phyloP scores from a whole-genome alignment of 306 rosid species.

The Pterocarpus macrocarpus region DNA sequence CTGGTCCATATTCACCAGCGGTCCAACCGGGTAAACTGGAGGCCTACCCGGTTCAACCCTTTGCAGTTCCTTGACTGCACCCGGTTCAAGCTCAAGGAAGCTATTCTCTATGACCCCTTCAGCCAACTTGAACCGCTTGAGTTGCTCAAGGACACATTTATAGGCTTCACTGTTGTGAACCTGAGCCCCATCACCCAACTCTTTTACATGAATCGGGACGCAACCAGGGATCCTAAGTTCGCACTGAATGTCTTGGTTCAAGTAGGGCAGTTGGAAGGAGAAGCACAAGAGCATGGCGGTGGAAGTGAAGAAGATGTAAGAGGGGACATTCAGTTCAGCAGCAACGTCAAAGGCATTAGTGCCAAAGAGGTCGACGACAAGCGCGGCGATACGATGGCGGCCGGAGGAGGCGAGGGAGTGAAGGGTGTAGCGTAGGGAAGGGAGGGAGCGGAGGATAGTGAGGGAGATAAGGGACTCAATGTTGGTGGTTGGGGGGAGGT shows the following conservation, averaged over 20 bases:
- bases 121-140: conserved; percentile 54
- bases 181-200: conserved; percentile 64
- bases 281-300: conserved; percentile 59
- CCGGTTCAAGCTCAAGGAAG: conserved; percentile 71
- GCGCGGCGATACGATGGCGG: conserved; percentile 37
- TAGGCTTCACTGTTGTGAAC: conserved; percentile 65
- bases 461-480: conserved; percentile 45
- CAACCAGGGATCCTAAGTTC: conserved; percentile 73
- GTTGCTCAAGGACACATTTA: conserved; percentile 56
- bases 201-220: conserved; percentile 56
- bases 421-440: conserved; percentile 40
- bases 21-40: conserved; percentile 69
- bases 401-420: not conserved
- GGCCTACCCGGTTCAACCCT: conserved; percentile 53
- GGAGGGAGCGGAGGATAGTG: conserved; percentile 49
- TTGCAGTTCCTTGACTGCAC: conserved; percentile 44
- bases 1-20: conserved; percentile 32
- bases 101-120: conserved; percentile 67
- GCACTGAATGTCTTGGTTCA: conserved; percentile 51
- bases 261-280: conserved; percentile 53
- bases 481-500: conserved; percentile 1
- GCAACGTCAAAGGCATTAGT: conserved; percentile 68
- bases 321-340: conserved; percentile 48
- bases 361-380: conserved; percentile 66
- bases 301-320: conserved; percentile 62